Conservation (phyloP, 2,329 filamentous ascomycete genomes). For the Fusarium succisae region DNA sequence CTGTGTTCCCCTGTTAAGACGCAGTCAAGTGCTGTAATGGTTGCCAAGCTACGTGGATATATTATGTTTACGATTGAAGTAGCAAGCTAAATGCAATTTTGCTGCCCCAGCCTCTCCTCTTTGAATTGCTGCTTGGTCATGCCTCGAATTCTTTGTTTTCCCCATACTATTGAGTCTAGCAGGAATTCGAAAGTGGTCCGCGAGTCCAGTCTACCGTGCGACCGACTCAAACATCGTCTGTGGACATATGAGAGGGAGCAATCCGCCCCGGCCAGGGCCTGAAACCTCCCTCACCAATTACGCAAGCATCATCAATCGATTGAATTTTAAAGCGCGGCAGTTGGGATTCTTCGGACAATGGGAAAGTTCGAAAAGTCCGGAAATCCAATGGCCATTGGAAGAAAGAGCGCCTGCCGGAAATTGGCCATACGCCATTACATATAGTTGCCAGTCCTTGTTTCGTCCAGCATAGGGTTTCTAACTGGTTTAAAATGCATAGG, state of each 20-base stretch:
- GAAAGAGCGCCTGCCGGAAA: not conserved
- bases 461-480: not conserved
- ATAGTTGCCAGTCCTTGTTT: not conserved
- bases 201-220: too few species aligned
- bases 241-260: too few species aligned
- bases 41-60: too few species aligned
- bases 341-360: not conserved
- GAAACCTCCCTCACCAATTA: rapidly evolving
- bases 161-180: too few species aligned
- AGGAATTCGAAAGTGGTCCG: rapidly evolving
- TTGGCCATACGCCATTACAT: not conserved
- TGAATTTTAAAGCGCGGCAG: not conserved
- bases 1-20: too few species aligned
- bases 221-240: too few species aligned
- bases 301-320: not conserved
- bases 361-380: rapidly evolving
- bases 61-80: too few species aligned
- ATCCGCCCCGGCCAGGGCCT: not conserved
- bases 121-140: too few species aligned
- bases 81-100: too few species aligned
- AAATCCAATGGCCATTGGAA: not conserved
- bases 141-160: rapidly evolving
- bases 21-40: too few species aligned
- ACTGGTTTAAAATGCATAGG: not conserved
- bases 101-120: not conserved